A percentile compares a stretch with the other conserved stretches of the same genome.
phyloP scores from a whole-genome alignment of 164 flowering plant species.

The Vitis vinifera region ASM3070453v1 NC_081813.1:11716501-11717000 shows the following conservation, averaged over 20 bases:
- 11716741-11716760: conserved; percentile 53
- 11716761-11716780: conserved; percentile 63
- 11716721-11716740: conserved; percentile 48
- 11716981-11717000: conserved; percentile 41
- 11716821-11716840: conserved; percentile 20
- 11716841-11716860: conserved; percentile 15
- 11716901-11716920: conserved; percentile 19
- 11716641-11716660: conserved; percentile 54
- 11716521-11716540: neutral
- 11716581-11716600: too few relatives aligned
- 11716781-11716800: conserved; percentile 48
- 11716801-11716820: conserved; percentile 58
- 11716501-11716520: neutral
- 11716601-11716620: conserved; percentile 7
- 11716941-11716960: conserved; percentile 75
- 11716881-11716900: conserved; percentile 10
- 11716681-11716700: conserved; percentile 21
- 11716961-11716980: conserved; percentile 49
- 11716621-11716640: conserved; percentile 35
- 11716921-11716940: conserved; percentile 32
- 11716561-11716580: neutral
- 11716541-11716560: neutral
- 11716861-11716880: conserved; percentile 15
- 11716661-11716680: conserved; percentile 61
- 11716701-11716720: conserved; percentile 15